Evolutionary conservation across 129 eudicot genomes (phyloP).

Genomic region (Centella asiatica): DNA sequence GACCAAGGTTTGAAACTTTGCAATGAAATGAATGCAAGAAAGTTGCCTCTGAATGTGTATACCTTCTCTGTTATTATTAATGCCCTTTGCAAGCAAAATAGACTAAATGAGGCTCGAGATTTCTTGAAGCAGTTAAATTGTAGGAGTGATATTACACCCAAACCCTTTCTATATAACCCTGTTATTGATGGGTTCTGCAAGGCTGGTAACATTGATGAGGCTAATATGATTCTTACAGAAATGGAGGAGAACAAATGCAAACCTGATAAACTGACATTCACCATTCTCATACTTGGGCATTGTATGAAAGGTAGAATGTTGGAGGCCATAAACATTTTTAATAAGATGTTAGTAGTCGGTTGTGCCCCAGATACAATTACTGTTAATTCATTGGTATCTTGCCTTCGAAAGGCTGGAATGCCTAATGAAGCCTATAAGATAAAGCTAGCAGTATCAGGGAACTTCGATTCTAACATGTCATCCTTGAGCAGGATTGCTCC

Average conservation of each 20-base stretch:
- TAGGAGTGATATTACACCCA: constrained; percentile 55
- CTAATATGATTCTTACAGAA: constrained; percentile 56
- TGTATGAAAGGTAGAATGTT: constrained; percentile 90
- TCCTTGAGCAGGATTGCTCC: constrained; percentile 22
- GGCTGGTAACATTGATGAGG: constrained; percentile 77
- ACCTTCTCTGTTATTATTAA: constrained; percentile 60
- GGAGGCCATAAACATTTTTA: constrained; percentile 64
- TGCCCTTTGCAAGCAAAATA: constrained; percentile 60
- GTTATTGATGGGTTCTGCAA: constrained; percentile 91
- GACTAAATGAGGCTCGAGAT: constrained; percentile 62
- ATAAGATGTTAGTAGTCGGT: constrained; percentile 52
- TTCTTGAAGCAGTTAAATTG: constrained; percentile 45
- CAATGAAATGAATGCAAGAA: constrained; percentile 53
- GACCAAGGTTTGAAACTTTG: constrained; percentile 46
- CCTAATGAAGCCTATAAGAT: constrained; percentile 58
- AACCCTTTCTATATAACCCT: constrained; percentile 76
- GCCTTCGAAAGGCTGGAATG: constrained; percentile 91
- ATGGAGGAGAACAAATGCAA: constrained; percentile 72
- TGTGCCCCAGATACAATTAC: constrained; percentile 77
- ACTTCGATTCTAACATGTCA: constrained; percentile 21
- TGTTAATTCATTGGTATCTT: constrained; percentile 44
- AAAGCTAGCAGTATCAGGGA: constrained; percentile 32
- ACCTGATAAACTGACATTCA: constrained; percentile 73
- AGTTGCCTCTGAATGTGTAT: constrained; percentile 50
- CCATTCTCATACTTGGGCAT: constrained; percentile 90